phyloP scores from a whole-genome alignment of 2,329 filamentous ascomycete species.

The Fusarium sarcochroum region DNA sequence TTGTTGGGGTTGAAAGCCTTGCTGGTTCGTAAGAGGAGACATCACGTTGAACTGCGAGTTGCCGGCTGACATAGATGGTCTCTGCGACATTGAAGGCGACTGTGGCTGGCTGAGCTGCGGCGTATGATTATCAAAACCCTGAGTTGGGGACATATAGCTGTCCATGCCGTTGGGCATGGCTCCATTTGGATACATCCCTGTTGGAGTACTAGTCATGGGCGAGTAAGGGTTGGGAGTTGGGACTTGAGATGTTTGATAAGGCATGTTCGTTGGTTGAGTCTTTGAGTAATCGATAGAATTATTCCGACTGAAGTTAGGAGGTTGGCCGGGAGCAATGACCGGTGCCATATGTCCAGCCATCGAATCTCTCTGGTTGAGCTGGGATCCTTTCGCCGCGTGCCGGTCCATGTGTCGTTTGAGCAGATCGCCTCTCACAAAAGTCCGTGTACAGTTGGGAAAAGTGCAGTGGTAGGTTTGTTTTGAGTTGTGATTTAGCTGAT shows the following conservation, averaged over 20 bases:
- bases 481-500: constrained; percentile 95
- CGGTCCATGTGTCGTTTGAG: constrained; percentile 88
- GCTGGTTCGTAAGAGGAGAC: constrained; percentile 66
- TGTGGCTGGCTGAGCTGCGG: constrained; percentile 45
- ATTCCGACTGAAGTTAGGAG: constrained; percentile 62
- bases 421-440: constrained; percentile 94
- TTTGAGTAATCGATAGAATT: constrained; percentile 58
- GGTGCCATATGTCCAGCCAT: constrained; percentile 54
- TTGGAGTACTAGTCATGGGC: constrained; percentile 61
- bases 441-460: constrained; percentile 89
- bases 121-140: constrained; percentile 52
- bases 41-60: constrained; percentile 66
- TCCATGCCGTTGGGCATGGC: constrained; percentile 56
- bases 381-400: constrained; percentile 83
- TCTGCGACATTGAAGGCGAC: constrained; percentile 59
- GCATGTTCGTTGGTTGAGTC: constrained; percentile 56
- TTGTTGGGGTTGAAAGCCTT: constrained; percentile 64
- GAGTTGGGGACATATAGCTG: constrained; percentile 58
- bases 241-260: constrained; percentile 64
- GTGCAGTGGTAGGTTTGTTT: constrained; percentile 97
- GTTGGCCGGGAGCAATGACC: constrained; percentile 60
- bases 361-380: constrained; percentile 80
- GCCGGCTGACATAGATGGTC: constrained; percentile 63
- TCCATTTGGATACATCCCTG: constrained; percentile 49
- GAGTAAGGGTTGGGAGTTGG: constrained; percentile 62